phyloP scores from a whole-genome alignment of 805 yeast species.

The Candida stauntonica region DNA sequence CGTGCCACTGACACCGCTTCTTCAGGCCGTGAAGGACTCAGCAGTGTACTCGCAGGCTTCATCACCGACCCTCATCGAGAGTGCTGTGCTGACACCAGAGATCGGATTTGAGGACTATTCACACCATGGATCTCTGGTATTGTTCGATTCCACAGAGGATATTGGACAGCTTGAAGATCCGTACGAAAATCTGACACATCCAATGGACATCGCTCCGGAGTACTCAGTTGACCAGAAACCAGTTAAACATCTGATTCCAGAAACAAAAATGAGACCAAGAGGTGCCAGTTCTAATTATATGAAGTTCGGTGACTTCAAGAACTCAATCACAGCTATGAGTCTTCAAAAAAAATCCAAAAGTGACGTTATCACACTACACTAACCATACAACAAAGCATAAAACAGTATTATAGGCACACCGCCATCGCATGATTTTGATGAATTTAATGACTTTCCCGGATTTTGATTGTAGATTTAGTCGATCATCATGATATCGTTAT shows the following conservation, averaged over 20 bases:
- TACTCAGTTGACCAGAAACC: constrained; percentile 1
- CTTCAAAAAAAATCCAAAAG: neutral
- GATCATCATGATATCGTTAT: constrained; percentile 17
- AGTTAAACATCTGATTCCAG: constrained; percentile 2
- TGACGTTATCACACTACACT: constrained; percentile 1
- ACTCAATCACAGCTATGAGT: neutral
- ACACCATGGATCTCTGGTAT: neutral
- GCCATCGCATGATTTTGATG: neutral
- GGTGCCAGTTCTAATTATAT: constrained; percentile 19
- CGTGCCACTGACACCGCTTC: neutral
- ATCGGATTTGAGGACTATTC: constrained; percentile 5
- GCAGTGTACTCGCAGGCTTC: constrained; percentile 5
- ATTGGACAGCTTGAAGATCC: constrained; percentile 27
- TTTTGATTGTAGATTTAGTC: constrained; percentile 3
- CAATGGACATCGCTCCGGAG: constrained; percentile 18
- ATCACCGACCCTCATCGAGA: constrained; percentile 13
- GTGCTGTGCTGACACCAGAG: neutral
- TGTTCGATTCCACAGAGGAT: neutral
- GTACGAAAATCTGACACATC: constrained; percentile 22
- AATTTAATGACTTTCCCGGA: neutral
- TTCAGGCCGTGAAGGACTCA: neutral
- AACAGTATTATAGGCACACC: neutral
- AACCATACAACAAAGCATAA: neutral
- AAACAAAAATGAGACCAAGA: constrained; percentile 14
- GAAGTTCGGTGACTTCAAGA: constrained; percentile 11